Evolutionary conservation across 1,284 basidiomycete species (phyloP).

Genomic region (Chalciporus sp.): DNA sequence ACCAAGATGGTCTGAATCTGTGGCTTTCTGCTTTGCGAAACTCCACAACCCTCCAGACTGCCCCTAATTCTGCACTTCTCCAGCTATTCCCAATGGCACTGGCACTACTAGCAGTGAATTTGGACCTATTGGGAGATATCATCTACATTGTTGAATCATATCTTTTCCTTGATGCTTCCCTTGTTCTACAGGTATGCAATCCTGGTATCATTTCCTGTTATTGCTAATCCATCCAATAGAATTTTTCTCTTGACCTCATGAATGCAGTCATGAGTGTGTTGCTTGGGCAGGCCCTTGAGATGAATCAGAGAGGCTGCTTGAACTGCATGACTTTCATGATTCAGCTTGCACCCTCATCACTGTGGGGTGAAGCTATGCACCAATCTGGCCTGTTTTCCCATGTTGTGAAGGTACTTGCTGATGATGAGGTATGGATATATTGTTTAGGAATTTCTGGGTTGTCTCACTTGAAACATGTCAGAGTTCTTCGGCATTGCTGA

Average conservation of each 20-base stretch:
- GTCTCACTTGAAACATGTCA: conserved; percentile 31
- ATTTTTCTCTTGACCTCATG: conserved; percentile 55
- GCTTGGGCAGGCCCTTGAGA: conserved; percentile 46
- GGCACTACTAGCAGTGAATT: conserved; percentile 62
- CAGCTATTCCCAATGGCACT: conserved; percentile 72
- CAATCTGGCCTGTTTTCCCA: conserved; percentile 67
- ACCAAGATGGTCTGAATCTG: conserved; percentile 76
- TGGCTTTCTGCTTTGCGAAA: conserved; percentile 80
- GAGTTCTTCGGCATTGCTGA: conserved; percentile 56
- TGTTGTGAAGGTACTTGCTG: conserved; percentile 56
- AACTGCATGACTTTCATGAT: conserved; percentile 56
- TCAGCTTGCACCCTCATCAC: conserved; percentile 58
- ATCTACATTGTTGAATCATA: conserved; percentile 81
- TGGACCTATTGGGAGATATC: conserved; percentile 75
- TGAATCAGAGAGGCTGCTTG: conserved; percentile 63
- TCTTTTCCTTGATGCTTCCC: conserved; percentile 68
- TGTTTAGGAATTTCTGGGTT: conserved; percentile 7
- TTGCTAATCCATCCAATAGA: conserved; percentile 38
- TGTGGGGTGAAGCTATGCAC: conserved; percentile 75
- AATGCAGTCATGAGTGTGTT: conserved; percentile 53
- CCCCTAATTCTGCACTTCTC: conserved; percentile 57
- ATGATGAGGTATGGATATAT: conserved; percentile 57
- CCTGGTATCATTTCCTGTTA: background rate
- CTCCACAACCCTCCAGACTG: conserved; percentile 53
- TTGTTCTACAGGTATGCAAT: conserved; percentile 64